Conservation (phyloP, 352 stramenopile genomes). For the Pythium dissimile region DNA sequence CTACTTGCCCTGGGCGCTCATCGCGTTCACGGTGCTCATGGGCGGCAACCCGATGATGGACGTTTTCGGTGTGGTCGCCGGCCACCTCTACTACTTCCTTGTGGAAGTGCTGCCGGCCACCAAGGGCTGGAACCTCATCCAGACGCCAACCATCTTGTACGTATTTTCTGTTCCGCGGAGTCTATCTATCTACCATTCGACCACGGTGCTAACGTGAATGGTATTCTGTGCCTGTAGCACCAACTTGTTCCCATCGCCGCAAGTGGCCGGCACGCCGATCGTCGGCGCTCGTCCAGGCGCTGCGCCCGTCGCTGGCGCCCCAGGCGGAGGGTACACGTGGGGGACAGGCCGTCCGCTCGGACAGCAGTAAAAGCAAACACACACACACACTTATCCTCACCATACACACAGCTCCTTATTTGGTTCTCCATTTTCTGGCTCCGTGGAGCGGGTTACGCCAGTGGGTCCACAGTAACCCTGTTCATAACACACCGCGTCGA, state of each 20-base stretch:
- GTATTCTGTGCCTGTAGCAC: conserved; percentile 21
- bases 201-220: not conserved
- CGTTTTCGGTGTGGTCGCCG: conserved; percentile 79
- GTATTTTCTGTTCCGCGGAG: conserved; percentile 13
- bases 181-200: not conserved
- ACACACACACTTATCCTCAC: not conserved
- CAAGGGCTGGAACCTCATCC: conserved; percentile 81
- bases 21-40: conserved; percentile 86
- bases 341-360: conserved; percentile 59
- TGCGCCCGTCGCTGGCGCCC: conserved; percentile 22
- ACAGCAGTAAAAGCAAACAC: not conserved
- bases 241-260: conserved; percentile 68
- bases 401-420: not conserved
- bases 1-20: conserved; percentile 87
- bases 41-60: conserved; percentile 86
- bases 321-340: conserved; percentile 63
- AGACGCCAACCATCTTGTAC: conserved; percentile 83
- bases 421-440: not conserved
- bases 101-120: conserved; percentile 83
- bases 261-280: conserved; percentile 48
- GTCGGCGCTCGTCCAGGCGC: conserved; percentile 45
- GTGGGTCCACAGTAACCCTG: too few relatives aligned
- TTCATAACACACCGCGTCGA: too few relatives aligned
- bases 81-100: conserved; percentile 90
- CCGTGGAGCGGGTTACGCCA: not conserved